Conservation (phyloP, 2,329 filamentous ascomycete genomes). For the Cercospora zeina region DNA sequence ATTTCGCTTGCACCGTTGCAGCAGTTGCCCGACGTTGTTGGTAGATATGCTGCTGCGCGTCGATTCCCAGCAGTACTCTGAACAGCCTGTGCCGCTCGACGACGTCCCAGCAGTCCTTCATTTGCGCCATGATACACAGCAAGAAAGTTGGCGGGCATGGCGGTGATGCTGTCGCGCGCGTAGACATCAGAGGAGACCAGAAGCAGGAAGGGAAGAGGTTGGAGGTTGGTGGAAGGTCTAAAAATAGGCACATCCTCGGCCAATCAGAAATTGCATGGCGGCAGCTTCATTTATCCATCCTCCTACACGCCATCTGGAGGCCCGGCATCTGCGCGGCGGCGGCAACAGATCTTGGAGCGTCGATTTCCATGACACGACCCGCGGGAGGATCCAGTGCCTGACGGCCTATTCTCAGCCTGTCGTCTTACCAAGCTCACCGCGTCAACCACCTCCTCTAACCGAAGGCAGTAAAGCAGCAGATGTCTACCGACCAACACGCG, state of each 20-base stretch:
- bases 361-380: neutral
- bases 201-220: neutral
- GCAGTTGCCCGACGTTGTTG: neutral
- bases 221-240: neutral
- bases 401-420: slow-evolving; percentile 22
- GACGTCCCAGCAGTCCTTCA: neutral
- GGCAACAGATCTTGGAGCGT: slow-evolving; percentile 7
- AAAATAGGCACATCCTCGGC: neutral
- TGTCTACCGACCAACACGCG: neutral
- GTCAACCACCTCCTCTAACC: slow-evolving; percentile 17
- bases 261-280: neutral
- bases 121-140: neutral
- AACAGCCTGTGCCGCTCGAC: slow-evolving; percentile 2
- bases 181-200: neutral
- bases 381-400: too few relatives aligned
- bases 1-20: neutral
- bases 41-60: neutral
- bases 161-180: neutral
- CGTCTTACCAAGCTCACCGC: slow-evolving; percentile 16
- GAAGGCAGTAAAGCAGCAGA: slow-evolving; percentile 13
- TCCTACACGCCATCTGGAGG: slow-evolving; percentile 6
- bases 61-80: neutral
- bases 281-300: slow-evolving; percentile 1
- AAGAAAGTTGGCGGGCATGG: neutral
- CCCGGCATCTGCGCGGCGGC: slow-evolving; percentile 4